Conservation (phyloP, 169 alveolate genomes). For the Plasmodium coatneyi region DNA sequence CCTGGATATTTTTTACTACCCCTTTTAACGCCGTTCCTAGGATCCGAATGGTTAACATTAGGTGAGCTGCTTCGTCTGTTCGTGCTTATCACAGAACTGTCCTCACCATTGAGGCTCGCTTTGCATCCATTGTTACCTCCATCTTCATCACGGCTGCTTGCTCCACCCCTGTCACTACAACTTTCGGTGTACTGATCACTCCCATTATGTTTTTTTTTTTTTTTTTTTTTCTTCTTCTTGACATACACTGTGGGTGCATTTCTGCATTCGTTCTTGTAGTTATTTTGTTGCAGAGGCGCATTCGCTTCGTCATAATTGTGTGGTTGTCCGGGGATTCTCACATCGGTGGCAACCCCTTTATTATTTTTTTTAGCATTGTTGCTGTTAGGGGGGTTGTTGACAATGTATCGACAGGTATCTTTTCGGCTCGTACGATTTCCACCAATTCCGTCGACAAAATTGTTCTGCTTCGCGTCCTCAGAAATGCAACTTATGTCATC, state of each 20-base stretch:
- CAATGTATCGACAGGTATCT: neutral
- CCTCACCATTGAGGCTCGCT: neutral
- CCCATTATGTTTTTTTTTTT: neutral
- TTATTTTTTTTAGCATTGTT: neutral
- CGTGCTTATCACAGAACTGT: neutral
- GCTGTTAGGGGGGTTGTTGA: neutral
- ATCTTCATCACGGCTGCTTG: neutral
- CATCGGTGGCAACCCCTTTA: neutral
- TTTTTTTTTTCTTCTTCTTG: neutral
- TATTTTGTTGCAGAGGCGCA: neutral
- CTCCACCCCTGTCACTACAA: neutral
- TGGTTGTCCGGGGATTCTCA: neutral
- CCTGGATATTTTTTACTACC: neutral
- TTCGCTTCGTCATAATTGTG: neutral
- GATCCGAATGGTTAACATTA: neutral
- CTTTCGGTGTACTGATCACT: neutral
- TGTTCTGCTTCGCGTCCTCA: neutral
- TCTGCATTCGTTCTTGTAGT: neutral
- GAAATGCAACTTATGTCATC: constrained; percentile 12
- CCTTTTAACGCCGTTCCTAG: neutral
- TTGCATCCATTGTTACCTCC: neutral
- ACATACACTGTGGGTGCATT: neutral
- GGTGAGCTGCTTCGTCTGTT: neutral
- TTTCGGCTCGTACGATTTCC: neutral
- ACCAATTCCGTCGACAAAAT: neutral